Evolutionary conservation across 495 filamentous ascomycete genomes (phyloP).

Genomic region (Lasiosphaeria ovina): DNA sequence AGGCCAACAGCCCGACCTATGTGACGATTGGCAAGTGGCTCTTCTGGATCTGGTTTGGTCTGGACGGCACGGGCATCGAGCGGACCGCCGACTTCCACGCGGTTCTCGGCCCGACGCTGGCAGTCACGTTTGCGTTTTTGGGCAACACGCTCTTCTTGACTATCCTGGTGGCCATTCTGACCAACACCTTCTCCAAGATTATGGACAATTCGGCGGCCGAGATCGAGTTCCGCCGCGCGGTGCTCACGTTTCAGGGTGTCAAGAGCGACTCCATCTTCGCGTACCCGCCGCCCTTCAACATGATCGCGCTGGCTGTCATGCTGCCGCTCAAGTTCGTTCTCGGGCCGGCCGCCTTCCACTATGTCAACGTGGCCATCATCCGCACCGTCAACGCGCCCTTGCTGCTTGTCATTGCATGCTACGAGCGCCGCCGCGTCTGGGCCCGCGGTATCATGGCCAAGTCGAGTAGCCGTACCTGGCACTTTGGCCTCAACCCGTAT

Average conservation of each 20-base stretch:
- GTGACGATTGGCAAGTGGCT: conserved; percentile 65
- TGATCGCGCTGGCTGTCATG: conserved; percentile 55
- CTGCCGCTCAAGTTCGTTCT: conserved; percentile 57
- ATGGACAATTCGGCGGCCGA: conserved; percentile 59
- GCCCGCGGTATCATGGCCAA: conserved; percentile 20
- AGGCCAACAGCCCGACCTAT: conserved; percentile 22
- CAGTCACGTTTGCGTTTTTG: conserved; percentile 62
- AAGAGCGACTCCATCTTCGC: conserved; percentile 63
- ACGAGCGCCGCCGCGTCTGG: conserved; percentile 48
- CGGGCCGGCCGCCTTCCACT: conserved; percentile 57
- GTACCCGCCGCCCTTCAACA: conserved; percentile 63
- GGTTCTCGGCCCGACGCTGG: conserved; percentile 57
- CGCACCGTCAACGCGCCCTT: conserved; percentile 56
- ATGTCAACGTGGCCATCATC: conserved; percentile 57
- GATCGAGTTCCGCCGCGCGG: conserved; percentile 61
- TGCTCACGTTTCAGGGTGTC: conserved; percentile 64
- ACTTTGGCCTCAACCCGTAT: conserved; percentile 54
- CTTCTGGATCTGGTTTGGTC: conserved; percentile 68
- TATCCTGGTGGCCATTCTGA: conserved; percentile 64
- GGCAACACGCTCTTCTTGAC: conserved; percentile 70
- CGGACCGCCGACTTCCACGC: conserved; percentile 55
- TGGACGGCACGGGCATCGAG: conserved; percentile 64
- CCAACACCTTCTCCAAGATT: conserved; percentile 62
- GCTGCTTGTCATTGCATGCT: conserved; percentile 51
- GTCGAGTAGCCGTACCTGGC: conserved; percentile 40